Evolutionary conservation across 2,329 filamentous ascomycete genomes (phyloP), one percentile per base, ranked within the genome.

Genomic region (Fusarium incarnatum): DNA sequence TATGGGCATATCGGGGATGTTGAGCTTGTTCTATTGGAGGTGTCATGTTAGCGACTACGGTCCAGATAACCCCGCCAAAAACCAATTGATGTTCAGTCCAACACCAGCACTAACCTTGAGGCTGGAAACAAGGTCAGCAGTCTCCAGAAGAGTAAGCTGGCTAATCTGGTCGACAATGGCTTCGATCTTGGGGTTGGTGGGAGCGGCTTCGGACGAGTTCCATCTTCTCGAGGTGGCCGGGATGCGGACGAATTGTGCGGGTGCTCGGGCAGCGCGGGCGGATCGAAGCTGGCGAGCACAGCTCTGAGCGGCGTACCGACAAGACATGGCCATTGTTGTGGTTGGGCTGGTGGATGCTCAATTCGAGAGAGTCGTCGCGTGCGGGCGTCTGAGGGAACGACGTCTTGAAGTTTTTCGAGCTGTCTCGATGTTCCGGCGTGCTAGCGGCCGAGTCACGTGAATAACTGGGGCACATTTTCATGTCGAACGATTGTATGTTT

Each of bases 111-210:
- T 67, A 56, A 98, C 96, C 92, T 99, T 99, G 80, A 99, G 86
- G 82, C 90, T 94, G 57, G 94, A 90, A 57, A 99, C 96, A 65
- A 99, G 87, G 80, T 98, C 96, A 62, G 97, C 95, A 41, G 96
- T 99, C 88, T 99, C 97, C 77, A 99, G 85, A 63, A 99, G 87
- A 46, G 94, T 99, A 88, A 99, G 91, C 88, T 96, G 91, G 84
- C 95, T 97, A 82, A 99, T 99, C 84, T 99, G 94, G 81, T 99
- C 94, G 78, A 99, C 96, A 78, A 99, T 99, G 64, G 88, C 89
- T 75, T 91, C 83, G 77, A 99, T 97, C 88, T 99, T 99, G 70
- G 96, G 94, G 83, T 93, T 97, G 76, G 88, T 81, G 60, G 85
- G 75, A 65, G 84, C 74, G 46, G 89, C 89, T 76, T 94, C 92